Conservation (phyloP, 768 basidiomycete genomes). For the Rhodotorula diobovata region DNA sequence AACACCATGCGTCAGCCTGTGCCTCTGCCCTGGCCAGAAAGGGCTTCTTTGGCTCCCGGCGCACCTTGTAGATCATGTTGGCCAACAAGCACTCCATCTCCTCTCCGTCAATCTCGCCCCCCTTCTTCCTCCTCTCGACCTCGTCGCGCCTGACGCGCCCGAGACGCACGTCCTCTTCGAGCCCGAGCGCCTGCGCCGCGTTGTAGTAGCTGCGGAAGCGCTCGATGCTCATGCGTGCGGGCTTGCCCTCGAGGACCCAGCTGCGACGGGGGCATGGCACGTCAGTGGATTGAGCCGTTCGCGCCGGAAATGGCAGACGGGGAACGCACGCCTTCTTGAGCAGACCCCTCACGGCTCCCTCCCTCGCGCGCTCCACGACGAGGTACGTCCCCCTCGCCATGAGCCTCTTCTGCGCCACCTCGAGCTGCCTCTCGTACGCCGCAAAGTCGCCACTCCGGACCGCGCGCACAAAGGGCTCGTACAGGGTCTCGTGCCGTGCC, state of each 20-base stretch:
- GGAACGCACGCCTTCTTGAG: constrained; percentile 56
- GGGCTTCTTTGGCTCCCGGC: not conserved
- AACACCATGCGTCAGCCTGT: not conserved
- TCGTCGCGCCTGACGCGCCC: constrained; percentile 58
- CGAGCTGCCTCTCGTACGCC: constrained; percentile 72
- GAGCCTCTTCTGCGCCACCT: constrained; percentile 63
- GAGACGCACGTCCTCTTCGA: constrained; percentile 50
- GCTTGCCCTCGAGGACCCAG: constrained; percentile 71
- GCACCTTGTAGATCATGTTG: constrained; percentile 81
- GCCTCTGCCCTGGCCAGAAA: too few species aligned
- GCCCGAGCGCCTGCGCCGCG: constrained; percentile 43
- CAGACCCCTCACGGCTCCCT: constrained; percentile 75
- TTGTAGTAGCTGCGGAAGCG: constrained; percentile 56
- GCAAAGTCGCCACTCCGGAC: constrained; percentile 71
- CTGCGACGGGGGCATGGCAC: constrained; percentile 49
- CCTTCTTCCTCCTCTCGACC: not conserved
- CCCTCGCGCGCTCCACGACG: constrained; percentile 78
- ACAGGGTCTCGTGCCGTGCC: constrained; percentile 66
- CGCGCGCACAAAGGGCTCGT: constrained; percentile 72
- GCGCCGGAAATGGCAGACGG: not conserved
- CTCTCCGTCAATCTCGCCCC: constrained; percentile 57
- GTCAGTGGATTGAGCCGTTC: not conserved
- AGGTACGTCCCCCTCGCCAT: constrained; percentile 84
- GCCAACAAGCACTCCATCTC: constrained; percentile 70
- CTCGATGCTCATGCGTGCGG: constrained; percentile 70